Conservation (phyloP, 208 protist genomes). For the Leishmania guyanensis region DNA sequence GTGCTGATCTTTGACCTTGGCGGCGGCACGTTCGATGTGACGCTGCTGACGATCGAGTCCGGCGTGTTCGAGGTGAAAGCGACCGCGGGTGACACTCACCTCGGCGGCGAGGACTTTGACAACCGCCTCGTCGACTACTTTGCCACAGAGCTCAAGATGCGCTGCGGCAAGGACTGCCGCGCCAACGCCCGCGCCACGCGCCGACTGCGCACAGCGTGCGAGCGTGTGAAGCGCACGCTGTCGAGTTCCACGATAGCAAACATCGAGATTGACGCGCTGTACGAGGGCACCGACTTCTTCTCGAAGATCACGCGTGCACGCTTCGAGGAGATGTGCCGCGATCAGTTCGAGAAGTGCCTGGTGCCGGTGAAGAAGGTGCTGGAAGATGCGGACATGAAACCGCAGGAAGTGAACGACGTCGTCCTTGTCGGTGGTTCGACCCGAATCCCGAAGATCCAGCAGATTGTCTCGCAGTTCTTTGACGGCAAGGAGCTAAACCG, state of each 20-base stretch:
- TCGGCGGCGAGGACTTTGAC: conserved; percentile 99
- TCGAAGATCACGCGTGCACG: conserved; percentile 97
- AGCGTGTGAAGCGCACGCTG: conserved; percentile 98
- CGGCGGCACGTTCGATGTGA: conserved; percentile 99
- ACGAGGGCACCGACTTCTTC: conserved; percentile 98
- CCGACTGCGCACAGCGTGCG: conserved; percentile 87
- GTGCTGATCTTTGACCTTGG: conserved; percentile 99
- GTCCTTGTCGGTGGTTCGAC: conserved; percentile 97
- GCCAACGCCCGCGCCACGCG: conserved; percentile 74
- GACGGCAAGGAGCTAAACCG: conserved; percentile 93
- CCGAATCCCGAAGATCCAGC: conserved; percentile 98
- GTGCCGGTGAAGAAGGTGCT: conserved; percentile 90
- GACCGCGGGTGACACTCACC: conserved; percentile 99
- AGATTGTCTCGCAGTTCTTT: conserved; percentile 96
- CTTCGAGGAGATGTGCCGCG: conserved; percentile 97
- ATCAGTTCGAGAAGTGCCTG: conserved; percentile 89
- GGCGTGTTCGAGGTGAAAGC: conserved; percentile 99
- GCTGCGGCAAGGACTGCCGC: conserved; percentile 77
- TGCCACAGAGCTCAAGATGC: conserved; percentile 95
- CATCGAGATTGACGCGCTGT: conserved; percentile 98
- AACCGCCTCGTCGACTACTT: conserved; percentile 98
- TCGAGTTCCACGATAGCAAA: conserved; percentile 91
- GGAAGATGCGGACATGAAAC: conserved; percentile 87
- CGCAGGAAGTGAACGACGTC: conserved; percentile 90
- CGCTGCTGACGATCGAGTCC: conserved; percentile 98